A percentile compares a stretch with the other conserved stretches of the same genome.
These are phyloP conservation scores for Acorus gramineus DNA, from an alignment of 106 monocot genomes.

Conservation along the genomic window DNA sequence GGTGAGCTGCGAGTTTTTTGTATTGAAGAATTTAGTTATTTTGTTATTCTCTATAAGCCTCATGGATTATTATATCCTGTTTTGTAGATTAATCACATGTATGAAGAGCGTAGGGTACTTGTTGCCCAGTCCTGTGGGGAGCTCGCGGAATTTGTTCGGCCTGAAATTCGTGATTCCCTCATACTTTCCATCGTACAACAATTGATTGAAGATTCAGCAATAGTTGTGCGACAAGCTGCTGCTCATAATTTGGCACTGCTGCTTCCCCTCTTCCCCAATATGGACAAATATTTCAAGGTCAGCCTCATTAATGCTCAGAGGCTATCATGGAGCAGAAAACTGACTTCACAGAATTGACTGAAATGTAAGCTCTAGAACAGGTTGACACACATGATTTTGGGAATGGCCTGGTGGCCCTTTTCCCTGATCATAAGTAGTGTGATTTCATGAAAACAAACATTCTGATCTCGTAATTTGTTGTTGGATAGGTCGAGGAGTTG, in stretches of 20 bases:
- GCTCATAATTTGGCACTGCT: slow-evolving; percentile 90
- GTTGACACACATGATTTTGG: slow-evolving; percentile 40
- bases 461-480: slow-evolving; percentile 12
- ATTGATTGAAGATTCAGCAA: slow-evolving; percentile 90
- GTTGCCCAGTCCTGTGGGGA: slow-evolving; percentile 99
- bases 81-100: slow-evolving; percentile 80
- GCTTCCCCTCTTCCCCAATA: slow-evolving; percentile 88
- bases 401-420: slow-evolving; percentile 34
- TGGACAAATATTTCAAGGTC: slow-evolving; percentile 99
- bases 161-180: slow-evolving; percentile 96
- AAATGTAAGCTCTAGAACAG: slow-evolving; percentile 86
- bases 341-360: slow-evolving; percentile 80
- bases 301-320: slow-evolving; percentile 87
- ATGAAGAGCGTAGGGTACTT: slow-evolving; percentile 90
- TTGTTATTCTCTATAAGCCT: background rate
- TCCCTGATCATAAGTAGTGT: slow-evolving; percentile 18
- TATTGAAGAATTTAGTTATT: slow-evolving; percentile 7
- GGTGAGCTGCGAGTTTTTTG: slow-evolving; percentile 26
- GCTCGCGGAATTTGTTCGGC: slow-evolving; percentile 86
- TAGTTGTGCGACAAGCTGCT: slow-evolving; percentile 87
- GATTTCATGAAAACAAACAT: slow-evolving; percentile 14
- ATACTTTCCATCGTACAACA: slow-evolving; percentile 95
- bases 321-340: slow-evolving; percentile 83
- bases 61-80: too few relatives aligned
- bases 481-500: slow-evolving; percentile 84